Base-by-base conservation (phyloP, 2,329 filamentous ascomycete genomes). In the Hypoxylon sp. region DNA sequence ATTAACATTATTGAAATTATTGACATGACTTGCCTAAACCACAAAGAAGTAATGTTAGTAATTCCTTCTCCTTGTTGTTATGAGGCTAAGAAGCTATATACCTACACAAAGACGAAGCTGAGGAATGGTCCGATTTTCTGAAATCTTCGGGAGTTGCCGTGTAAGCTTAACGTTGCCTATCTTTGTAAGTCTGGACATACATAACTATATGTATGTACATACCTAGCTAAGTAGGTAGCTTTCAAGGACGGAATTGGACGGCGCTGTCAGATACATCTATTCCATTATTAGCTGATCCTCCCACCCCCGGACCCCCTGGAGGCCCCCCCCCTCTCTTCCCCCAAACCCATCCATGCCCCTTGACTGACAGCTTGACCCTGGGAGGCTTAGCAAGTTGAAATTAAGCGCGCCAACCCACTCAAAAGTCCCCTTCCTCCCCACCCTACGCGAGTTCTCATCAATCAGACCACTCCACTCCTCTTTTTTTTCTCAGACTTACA, bases 341-440 rank as follows among this genome's bases (percentile, higher is more conserved):
- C 19, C 19, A 19, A 50, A 50, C 44, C 55, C 19, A 46, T n/a
- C n/a, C 37, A 46, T n/a, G 13, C 37, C 44, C 47, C 58, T 24
- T 62, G 52, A 17, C 51, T 57, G 55, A 59, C 54, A 55, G 55
- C 46, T 60, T 14, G 54, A 54, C 52, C 48, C 50, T 44, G 47
- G 42, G 50, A 48, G 60, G 54, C 61, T 63, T 55, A 68, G 52
- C 55, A 65, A 61, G 62, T 47, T 46, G 56, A 59, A 66, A 66
- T 66, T 66, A 69, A 69, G 67, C 67, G 67, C 67, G 67, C 67
- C 58, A 66, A 60, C 67, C 67, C 63, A 50, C 51, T 57, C 35
- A 54, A 69, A 65, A 60, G 42, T 22, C 54, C 48, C 50, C 39
- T 59, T 48, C 48, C 59, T 67, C 54, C 57, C 59, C 58, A 59